Evolutionary conservation across 2,329 filamentous ascomycete species (phyloP).

Genomic region (Raffaelea albimanens): DNA sequence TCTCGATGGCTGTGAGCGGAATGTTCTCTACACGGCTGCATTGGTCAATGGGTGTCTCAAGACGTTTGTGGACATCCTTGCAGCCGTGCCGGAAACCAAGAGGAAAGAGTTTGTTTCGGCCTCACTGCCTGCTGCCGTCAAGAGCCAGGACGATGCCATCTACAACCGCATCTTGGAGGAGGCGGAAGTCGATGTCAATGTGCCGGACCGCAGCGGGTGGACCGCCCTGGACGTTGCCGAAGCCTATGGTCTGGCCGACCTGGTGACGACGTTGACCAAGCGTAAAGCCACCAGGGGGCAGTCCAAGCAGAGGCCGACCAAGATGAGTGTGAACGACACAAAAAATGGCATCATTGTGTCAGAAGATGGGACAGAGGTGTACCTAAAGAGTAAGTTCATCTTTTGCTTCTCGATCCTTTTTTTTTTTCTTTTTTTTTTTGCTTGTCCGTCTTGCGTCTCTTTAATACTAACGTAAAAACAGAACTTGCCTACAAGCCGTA

Average conservation of each 20-base stretch:
- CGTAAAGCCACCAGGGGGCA: neutral
- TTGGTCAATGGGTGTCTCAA: neutral
- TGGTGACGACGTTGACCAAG: neutral
- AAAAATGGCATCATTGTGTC: neutral
- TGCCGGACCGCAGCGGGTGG: slow-evolving; percentile 5
- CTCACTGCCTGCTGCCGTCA: too few relatives aligned
- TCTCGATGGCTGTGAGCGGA: neutral
- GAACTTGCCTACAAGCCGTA: neutral
- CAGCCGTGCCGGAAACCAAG: too few relatives aligned
- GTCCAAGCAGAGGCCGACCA: neutral
- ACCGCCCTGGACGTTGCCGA: slow-evolving; percentile 3
- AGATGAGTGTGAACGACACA: neutral
- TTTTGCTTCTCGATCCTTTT: too few relatives aligned
- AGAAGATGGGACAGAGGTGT: neutral
- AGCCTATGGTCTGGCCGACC: neutral
- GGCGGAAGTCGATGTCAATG: slow-evolving; percentile 2
- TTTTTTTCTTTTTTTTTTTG: neutral
- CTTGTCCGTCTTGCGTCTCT: neutral
- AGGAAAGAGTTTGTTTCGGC: too few relatives aligned
- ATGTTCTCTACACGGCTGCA: slow-evolving; percentile 1
- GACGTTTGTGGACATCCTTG: too few relatives aligned
- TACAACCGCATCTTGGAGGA: neutral
- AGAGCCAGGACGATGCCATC: neutral
- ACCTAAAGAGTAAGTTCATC: neutral
- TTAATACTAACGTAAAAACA: neutral